Conservation (phyloP, 768 basidiomycete genomes). For the Daedaleopsis sinensis region DNA sequence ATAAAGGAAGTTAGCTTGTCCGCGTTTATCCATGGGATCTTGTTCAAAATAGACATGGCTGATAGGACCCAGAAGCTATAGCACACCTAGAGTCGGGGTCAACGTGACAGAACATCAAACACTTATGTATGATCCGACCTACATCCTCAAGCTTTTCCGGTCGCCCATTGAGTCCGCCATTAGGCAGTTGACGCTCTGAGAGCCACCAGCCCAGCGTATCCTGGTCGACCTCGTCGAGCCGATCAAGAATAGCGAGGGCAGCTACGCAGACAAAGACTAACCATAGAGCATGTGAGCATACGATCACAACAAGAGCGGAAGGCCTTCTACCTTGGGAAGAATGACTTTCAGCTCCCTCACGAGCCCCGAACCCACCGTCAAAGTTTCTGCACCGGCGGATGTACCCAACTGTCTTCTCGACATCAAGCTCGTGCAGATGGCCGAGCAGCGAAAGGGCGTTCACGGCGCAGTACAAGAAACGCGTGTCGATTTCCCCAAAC, state of each 20-base stretch:
- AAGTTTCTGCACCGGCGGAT: slow-evolving; percentile 85
- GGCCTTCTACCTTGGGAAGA: slow-evolving; percentile 72
- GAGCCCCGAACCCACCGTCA: slow-evolving; percentile 91
- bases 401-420: slow-evolving; percentile 68
- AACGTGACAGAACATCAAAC: background rate
- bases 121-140: slow-evolving; percentile 32
- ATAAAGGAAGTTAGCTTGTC: slow-evolving; percentile 82
- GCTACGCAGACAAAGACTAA: slow-evolving; percentile 90
- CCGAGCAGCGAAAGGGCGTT: slow-evolving; percentile 82
- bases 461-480: slow-evolving; percentile 90
- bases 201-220: slow-evolving; percentile 93
- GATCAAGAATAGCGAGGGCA: slow-evolving; percentile 84
- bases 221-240: slow-evolving; percentile 76
- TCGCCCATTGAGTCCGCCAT: slow-evolving; percentile 94
- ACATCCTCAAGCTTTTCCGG: slow-evolving; percentile 98
- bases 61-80: slow-evolving; percentile 98
- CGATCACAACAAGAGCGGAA: background rate
- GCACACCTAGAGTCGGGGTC: slow-evolving; percentile 68
- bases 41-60: slow-evolving; percentile 79
- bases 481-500: slow-evolving; percentile 92
- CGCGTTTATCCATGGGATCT: slow-evolving; percentile 85
- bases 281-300: background rate
- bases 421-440: slow-evolving; percentile 67
- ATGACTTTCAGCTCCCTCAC: slow-evolving; percentile 90
- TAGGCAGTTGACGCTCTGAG: slow-evolving; percentile 89